Evolutionary conservation across 208 protist genomes (phyloP), one percentile per base, ranked within the genome.

Genomic region (Lotmaria passim): DNA sequence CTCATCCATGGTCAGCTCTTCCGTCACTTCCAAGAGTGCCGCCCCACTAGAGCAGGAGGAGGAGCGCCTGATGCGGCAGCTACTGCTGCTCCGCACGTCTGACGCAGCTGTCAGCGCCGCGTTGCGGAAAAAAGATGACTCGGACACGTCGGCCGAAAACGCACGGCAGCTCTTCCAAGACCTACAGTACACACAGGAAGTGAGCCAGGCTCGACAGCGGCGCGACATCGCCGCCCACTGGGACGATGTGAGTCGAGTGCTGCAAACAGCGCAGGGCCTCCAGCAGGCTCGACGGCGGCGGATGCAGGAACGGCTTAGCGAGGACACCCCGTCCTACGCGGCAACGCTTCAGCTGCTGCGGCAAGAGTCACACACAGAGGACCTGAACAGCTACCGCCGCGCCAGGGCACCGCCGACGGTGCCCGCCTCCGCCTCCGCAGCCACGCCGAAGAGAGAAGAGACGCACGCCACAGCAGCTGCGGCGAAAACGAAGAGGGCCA

Each of bases 191-290:
- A 85, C 85, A 12, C 69, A 79, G 43, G 51, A 69, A 15, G 79
- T 80, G 34, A 61, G 69, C 10, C 72, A 83, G 34, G 75, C 65
- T 12, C 83, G 80, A 14, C 53, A 75, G 12, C 75, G 79, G 72
- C 81, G 82, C 55, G 55, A 81, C 15, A 14, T 90, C n/a, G 61
- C 62, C 33, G 82, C 81, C 36, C 76, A 85, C 34, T 92, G 86
- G 86, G 80, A 80, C 28, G 81, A 79, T 48, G 83, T 94, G 6
- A 81, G 64, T 26, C 86, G 87, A 31, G 80, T 94, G 12, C n/a
- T 90, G 12, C 81, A 82, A 28, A 94, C 86, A 26, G 67, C 82
- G 23, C 78, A 87, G 50, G 79, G 75, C 36, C 41, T 91, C 3
- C 76, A 89, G 50, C 67, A 56, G 23, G 79, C 90, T 41, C 67